Evolutionary conservation across 495 filamentous ascomycete species (phyloP), one percentile per base, ranked within the genome.

Genomic region (Xylaria grammica): DNA sequence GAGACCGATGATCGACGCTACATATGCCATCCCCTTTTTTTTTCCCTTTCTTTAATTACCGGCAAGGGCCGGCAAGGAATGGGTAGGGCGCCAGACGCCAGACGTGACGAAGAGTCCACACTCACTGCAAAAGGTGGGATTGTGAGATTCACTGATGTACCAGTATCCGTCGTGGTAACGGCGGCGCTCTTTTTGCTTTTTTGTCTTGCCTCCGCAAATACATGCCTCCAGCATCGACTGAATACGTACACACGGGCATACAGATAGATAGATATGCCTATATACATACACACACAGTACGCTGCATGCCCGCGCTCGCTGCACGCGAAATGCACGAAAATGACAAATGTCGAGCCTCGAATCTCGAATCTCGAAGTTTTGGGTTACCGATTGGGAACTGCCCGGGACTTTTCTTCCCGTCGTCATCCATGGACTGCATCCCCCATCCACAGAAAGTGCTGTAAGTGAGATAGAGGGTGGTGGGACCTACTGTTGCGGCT

Each of bases 1-100:
- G 58, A 61, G 58, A 61, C 29, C 58, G 46, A 36, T 50, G 58
- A 61, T 61, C 58, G 32, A 61, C 58, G 30, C 32, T 30, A 61
- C 58, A 52, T 36, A 22, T 17, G 45, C 20, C 45, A 51, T 61
- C 20, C 20, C 48, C 24, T 29, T 38, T 24, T 24, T 26, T 50
- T 46, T n/a, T n/a, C n/a, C n/a, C n/a, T 20, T 15, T 30, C 19
- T 57, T 50, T 61, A 52, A 61, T 61, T 61, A 61, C 58, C 46
- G 46, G 46, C 32, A 38, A 61, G 46, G 30, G 19, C 57, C 42
- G 44, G 22, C 32, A 36, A 9, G 40, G 15, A 42, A n/a, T n/a
- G 8, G 15, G 40, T 6, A 9, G 8, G 40, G 40, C 40, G 40
- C 40, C 40, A 15, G 17, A 15, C 13, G 40, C 13, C 7, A 42